Percentiles rank a stretch among this genome's conserved stretches.
Evolutionary conservation across 176 grass and related monocot genomes (phyloP).

Genomic region (Carex pumila): DNA sequence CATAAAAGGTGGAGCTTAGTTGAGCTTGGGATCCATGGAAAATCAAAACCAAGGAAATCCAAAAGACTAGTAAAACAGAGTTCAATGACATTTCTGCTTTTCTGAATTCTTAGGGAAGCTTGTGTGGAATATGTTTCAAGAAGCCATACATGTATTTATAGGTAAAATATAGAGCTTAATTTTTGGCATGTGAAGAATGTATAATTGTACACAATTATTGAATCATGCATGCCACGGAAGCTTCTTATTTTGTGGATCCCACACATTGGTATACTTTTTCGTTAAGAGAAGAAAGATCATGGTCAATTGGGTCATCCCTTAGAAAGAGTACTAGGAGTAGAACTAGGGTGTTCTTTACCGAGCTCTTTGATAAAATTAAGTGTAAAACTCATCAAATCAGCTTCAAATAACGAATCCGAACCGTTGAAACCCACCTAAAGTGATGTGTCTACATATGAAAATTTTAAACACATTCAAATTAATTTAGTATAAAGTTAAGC

Average conservation of each 20-base stretch:
- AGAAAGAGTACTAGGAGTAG: background rate
- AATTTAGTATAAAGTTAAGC: too few species aligned
- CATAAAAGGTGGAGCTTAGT: conserved; percentile 48
- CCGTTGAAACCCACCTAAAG: too few species aligned
- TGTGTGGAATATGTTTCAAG: background rate
- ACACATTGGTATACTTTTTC: background rate
- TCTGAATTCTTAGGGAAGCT: background rate
- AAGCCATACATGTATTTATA: conserved; percentile 12
- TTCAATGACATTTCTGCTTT: background rate
- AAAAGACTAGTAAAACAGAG: background rate
- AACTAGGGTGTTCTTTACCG: too few species aligned
- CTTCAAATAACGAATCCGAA: too few species aligned
- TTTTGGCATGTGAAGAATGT: background rate
- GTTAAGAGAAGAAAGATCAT: background rate
- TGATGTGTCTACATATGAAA: too few species aligned
- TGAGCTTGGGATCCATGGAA: conserved; percentile 24
- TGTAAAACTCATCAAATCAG: too few species aligned
- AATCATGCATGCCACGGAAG: background rate
- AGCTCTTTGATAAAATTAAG: too few species aligned
- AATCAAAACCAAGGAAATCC: conserved; percentile 4
- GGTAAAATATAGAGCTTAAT: background rate
- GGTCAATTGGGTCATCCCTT: background rate
- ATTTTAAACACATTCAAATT: too few species aligned
- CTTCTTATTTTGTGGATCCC: too few species aligned
- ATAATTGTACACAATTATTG: background rate